Base-by-base conservation (phyloP, 768 basidiomycete genomes). In the Collybia sp. region DNA sequence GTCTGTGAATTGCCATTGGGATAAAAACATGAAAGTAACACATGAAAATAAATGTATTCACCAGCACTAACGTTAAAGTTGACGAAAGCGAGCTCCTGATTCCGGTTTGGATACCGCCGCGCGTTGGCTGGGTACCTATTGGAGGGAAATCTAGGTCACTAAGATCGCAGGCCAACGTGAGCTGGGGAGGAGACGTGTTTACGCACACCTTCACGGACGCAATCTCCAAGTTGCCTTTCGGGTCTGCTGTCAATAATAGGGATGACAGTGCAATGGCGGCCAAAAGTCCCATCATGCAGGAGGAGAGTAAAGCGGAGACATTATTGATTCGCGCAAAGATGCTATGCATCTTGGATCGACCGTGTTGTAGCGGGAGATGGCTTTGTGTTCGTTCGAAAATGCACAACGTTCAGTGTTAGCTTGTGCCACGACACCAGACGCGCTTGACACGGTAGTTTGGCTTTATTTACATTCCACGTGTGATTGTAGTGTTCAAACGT, bases 1-100 rank as follows among this genome's bases (percentile, higher is more conserved):
- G 66, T 95, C 93, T 93, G 52, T 40, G 17, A 31, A 44, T 32
- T 20, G 18, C 12, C 37, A 12, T 39, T 33, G 34, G 19, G 38
- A 45, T 43, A 40, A 18, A 44, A 10, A 46, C 44, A 31, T 18
- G 10, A 30, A 9, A 36, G 32, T 12, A 42, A 45, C 30, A 20
- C n/a, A 18, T 15, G 33, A 32, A 41, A 41, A 44, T 46, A 31
- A 19, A n/a, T n/a, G n/a, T 31, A 58, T 79, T 53, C 55, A 88
- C 92, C 92, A 37, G 89, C 86, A 38, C 77, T 78, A 42, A 90
- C 67, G 61, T 92, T 84, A 68, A 93, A 93, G 58, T 84, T 79
- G 32, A 90, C 76, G 59, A 88, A 85, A 1, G 85, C 85, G 46
- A 84, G 73, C 53, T 94, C 91, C 57, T 88, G 82, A 54, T 83